phyloP scores from a whole-genome alignment of 345 rosid genomes.

The Rhodamnia argentea region DNA sequence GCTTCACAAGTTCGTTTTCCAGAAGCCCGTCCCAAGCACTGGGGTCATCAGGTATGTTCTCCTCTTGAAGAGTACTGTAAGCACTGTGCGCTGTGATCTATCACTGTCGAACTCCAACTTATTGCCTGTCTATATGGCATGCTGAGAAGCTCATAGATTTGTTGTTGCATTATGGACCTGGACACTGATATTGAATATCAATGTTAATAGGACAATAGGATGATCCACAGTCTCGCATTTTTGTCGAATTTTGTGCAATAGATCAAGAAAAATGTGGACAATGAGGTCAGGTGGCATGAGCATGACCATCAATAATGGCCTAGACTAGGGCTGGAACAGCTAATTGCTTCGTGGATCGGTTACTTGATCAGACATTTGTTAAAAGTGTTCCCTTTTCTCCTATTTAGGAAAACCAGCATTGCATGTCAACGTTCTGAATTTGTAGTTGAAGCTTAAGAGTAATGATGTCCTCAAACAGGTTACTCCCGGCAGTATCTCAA shows the following conservation, averaged over 20 bases:
- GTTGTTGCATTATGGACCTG: neutral
- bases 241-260: neutral
- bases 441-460: neutral
- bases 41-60: slow-evolving; percentile 13
- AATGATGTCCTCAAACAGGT: neutral
- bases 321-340: neutral
- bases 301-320: neutral
- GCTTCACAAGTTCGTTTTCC: slow-evolving; percentile 13
- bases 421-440: neutral
- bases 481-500: slow-evolving; percentile 12
- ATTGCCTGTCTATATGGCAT: neutral
- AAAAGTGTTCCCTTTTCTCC: neutral
- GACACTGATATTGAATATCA: neutral
- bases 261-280: neutral
- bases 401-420: neutral
- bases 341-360: neutral
- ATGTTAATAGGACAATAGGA: neutral
- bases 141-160: neutral
- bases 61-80: neutral
- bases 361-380: neutral
- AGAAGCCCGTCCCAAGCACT: slow-evolving; percentile 6
- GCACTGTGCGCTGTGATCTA: neutral
- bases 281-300: neutral
- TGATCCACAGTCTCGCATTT: neutral
- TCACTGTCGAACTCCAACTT: neutral